phyloP scores from a whole-genome alignment of 345 rosid genomes.

The Citrus glauca region DNA sequence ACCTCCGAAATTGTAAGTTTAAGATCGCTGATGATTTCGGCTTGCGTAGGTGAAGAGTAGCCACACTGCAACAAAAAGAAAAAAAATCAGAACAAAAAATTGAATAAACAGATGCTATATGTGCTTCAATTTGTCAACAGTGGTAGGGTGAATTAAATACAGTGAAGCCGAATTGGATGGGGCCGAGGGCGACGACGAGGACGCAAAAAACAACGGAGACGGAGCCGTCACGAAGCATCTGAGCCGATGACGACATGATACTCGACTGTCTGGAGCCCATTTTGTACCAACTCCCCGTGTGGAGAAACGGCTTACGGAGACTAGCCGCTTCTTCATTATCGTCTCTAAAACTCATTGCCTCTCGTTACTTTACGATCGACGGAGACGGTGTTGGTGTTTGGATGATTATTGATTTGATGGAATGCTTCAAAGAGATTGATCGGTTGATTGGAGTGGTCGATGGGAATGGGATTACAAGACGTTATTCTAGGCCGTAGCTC shows the following conservation, averaged over 20 bases:
- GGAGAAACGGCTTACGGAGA: constrained; percentile 60
- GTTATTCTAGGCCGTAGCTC: not conserved
- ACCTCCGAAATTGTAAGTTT: constrained; percentile 60
- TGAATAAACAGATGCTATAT: not conserved
- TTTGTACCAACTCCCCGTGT: constrained; percentile 75
- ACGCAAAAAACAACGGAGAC: constrained; percentile 71
- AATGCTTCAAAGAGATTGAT: not conserved
- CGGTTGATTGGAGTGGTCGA: not conserved
- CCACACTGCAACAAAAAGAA: constrained; percentile 39
- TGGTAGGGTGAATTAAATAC: constrained; percentile 17
- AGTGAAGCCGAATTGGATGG: constrained; percentile 76
- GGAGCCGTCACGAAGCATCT: constrained; percentile 59
- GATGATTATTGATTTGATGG: not conserved
- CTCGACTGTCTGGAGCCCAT: constrained; percentile 70
- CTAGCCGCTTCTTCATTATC: constrained; percentile 52
- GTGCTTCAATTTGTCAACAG: not conserved
- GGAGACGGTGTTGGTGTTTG: not conserved
- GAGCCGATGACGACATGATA: constrained; percentile 46
- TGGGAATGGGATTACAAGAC: not conserved
- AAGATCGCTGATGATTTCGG: constrained; percentile 48
- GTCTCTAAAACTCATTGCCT: constrained; percentile 48
- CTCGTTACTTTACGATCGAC: not conserved
- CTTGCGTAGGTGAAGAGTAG: constrained; percentile 69
- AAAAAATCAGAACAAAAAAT: not conserved
- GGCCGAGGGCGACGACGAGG: constrained; percentile 64